Evolutionary conservation across 2,329 filamentous ascomycete genomes (phyloP), one percentile per base, ranked within the genome.

Genomic region (Penicillium sp.): DNA sequence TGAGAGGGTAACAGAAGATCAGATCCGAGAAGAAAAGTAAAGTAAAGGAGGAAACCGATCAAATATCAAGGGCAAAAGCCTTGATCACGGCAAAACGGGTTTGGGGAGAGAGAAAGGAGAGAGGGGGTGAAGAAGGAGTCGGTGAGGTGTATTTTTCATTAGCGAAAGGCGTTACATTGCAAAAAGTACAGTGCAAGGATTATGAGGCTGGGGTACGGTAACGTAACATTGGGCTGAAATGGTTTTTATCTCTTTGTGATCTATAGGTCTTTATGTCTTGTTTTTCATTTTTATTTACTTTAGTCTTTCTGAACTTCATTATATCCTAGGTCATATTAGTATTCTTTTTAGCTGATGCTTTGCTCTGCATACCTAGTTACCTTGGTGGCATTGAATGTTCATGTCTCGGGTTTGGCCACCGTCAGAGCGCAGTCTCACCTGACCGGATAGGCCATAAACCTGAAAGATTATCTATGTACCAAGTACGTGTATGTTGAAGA

Each of bases 61-160:
- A 44, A 40, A 43, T 40, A 54, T 52, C 58, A 59, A 62, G 58
- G 57, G 40, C 57, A 52, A 47, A 52, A 23, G 56, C 56, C 57
- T 60, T 57, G 55, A 60, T 54, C 44, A 49, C 39, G 39, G 47
- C 13, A 31, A 42, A 50, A 41, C 44, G 38, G 44, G 44, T 50
- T 44, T 44, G 46, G 46, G 47, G 42, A 47, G 50, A 53, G 45
- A 56, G 44, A 44, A 49, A 49, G 37, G 43, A 48, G 47, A 50
- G 47, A 45, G 49, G 34, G 44, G 42, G 45, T 40, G 40, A 41
- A 44, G 37, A 36, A 44, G 53, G 55, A 58, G 57, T 60, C 61
- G 60, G 55, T 57, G 61, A 61, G 52, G 49, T 39, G 53, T 52
- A 55, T 55, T 55, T 55, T 56, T 34, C 31, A 44, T 46, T 57